These are phyloP conservation scores for Colletotrichum acutatum DNA, from an alignment of 2,329 filamentous ascomycete species.

Conservation along the genomic window DNA sequence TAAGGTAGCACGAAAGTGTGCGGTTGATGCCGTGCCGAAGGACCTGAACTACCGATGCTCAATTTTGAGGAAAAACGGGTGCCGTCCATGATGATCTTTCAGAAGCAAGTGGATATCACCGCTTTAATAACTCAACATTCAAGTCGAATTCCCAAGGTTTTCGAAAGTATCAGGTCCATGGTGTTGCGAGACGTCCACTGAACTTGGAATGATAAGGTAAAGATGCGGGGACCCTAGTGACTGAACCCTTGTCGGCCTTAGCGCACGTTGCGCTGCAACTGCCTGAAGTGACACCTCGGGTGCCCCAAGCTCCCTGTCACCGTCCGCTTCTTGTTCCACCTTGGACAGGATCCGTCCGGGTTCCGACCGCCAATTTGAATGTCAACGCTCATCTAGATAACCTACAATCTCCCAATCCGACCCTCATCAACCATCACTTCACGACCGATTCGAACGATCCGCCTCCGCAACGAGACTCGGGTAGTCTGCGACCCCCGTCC, in stretches of 20 bases:
- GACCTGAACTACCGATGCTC: not conserved
- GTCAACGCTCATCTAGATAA: not conserved
- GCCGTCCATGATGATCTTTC: not conserved
- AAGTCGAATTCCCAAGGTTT: not conserved
- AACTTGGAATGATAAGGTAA: not conserved
- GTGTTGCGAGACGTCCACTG: not conserved
- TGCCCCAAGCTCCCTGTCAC: conserved; percentile 28
- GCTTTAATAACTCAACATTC: not conserved
- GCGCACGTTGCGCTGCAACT: conserved; percentile 5
- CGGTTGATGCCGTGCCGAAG: conserved; percentile 3
- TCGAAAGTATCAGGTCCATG: not conserved
- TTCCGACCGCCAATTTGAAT: conserved; percentile 18
- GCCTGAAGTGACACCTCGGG: conserved; percentile 12
- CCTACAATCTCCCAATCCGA: not conserved
- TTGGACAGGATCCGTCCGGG: conserved; percentile 17
- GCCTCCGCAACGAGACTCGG: not conserved
- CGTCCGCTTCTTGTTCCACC: not conserved
- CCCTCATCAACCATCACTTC: not conserved
- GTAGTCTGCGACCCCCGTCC: too few species aligned
- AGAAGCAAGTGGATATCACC: not conserved
- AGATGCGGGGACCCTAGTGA: conserved; percentile 1
- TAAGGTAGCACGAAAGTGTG: conserved; percentile 13
- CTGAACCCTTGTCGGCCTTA: conserved; percentile 20
- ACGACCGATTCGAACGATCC: not conserved
- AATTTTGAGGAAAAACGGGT: not conserved